Evolutionary conservation across 2,329 filamentous ascomycete species (phyloP).

Genomic region (Fusarium metavorans): DNA sequence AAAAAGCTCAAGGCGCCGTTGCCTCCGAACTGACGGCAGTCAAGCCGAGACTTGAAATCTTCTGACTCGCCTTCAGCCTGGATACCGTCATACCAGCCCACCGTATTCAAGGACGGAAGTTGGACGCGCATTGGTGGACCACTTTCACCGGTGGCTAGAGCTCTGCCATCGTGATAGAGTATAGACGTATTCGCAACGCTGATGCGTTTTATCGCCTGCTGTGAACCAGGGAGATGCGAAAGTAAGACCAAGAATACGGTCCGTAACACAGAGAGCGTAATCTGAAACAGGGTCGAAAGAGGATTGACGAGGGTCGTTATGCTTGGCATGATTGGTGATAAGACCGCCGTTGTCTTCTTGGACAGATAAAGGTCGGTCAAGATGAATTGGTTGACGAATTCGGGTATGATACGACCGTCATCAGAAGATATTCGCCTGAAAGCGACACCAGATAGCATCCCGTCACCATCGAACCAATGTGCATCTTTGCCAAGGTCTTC

Average conservation of each 20-base stretch:
- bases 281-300: conserved; percentile 36
- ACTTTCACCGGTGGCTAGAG: conserved; percentile 77
- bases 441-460: conserved; percentile 77
- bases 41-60: accelerated
- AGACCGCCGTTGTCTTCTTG: conserved; percentile 59
- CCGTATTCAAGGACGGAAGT: conserved; percentile 73
- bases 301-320: conserved; percentile 75
- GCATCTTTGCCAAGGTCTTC: conserved; percentile 70
- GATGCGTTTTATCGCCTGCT: conserved; percentile 72
- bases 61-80: conserved; percentile 62
- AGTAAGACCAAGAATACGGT: conserved; percentile 55
- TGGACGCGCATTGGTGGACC: conserved; percentile 76
- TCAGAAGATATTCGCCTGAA: conserved; percentile 58
- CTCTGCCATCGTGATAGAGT: conserved; percentile 75
- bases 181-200: conserved; percentile 78
- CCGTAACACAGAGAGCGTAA: conserved; percentile 11
- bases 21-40: conserved; percentile 61
- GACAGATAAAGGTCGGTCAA: conserved; percentile 74
- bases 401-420: conserved; percentile 59
- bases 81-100: conserved; percentile 77
- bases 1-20: conserved; percentile 69
- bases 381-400: conserved; percentile 78
- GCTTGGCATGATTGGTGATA: conserved; percentile 72
- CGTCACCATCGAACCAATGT: conserved; percentile 82
- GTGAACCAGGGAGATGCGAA: conserved; percentile 44